phyloP scores from a whole-genome alignment of 768 basidiomycete species.

The Antrodiella citrinella region DNA sequence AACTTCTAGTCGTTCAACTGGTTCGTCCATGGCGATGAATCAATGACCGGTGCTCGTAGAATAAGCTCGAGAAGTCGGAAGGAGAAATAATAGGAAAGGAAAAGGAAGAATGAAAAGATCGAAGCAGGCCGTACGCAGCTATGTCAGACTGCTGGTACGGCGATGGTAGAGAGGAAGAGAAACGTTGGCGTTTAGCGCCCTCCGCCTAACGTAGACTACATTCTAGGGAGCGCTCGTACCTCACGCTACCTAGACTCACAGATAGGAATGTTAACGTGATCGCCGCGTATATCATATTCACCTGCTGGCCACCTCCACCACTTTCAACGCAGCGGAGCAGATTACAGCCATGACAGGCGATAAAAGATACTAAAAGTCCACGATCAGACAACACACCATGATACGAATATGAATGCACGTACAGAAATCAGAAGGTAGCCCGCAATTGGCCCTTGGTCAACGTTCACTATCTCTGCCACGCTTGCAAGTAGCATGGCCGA shows the following conservation, averaged over 20 bases:
- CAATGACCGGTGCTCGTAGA: background rate
- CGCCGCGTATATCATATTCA: too few species aligned
- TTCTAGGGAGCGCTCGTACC: background rate
- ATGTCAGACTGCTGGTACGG: background rate
- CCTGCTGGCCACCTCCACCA: constrained; percentile 10
- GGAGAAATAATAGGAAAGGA: background rate
- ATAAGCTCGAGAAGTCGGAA: background rate
- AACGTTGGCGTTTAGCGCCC: background rate
- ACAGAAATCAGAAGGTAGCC: constrained; percentile 21
- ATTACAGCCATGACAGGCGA: constrained; percentile 22
- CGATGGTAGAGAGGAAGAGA: background rate
- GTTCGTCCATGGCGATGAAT: background rate
- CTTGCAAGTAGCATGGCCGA: constrained; percentile 25
- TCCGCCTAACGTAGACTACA: background rate
- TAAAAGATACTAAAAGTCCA: constrained; percentile 16
- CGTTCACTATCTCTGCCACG: constrained; percentile 21
- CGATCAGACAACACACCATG: background rate
- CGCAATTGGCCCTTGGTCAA: constrained; percentile 21
- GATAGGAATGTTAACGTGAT: too few species aligned
- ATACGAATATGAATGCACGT: constrained; percentile 6
- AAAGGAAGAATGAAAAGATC: background rate
- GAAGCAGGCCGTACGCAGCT: background rate
- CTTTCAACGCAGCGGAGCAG: constrained; percentile 18
- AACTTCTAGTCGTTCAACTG: background rate
- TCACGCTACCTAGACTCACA: background rate